These are phyloP conservation scores for Gyromitra esculenta DNA, from an alignment of 2,329 filamentous ascomycete genomes.

Conservation along the genomic window DNA sequence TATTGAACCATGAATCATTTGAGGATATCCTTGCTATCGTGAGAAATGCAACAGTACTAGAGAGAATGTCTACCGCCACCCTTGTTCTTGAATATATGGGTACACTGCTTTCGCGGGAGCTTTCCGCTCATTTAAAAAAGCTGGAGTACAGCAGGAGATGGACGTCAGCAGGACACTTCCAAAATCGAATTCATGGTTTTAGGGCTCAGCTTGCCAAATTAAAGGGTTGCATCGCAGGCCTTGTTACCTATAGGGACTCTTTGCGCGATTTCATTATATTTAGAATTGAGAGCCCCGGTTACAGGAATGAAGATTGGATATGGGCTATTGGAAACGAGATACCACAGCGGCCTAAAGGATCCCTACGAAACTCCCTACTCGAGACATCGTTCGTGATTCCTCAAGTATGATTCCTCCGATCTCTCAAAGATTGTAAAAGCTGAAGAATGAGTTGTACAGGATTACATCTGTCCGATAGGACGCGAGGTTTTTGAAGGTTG, in stretches of 20 bases:
- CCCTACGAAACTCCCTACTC: not conserved
- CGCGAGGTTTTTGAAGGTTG: constrained; percentile 58
- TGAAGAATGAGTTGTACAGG: constrained; percentile 4
- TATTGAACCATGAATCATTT: constrained; percentile 32
- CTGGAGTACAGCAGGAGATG: not conserved
- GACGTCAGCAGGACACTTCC: not conserved
- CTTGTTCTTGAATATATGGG: constrained; percentile 14
- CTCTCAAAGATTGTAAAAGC: not conserved
- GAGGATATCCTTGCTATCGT: constrained; percentile 32
- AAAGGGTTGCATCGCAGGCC: constrained; percentile 2
- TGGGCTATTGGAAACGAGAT: constrained; percentile 8
- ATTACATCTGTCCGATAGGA: constrained; percentile 59
- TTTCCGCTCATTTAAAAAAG: not conserved
- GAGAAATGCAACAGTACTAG: not conserved
- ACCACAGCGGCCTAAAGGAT: constrained; percentile 22
- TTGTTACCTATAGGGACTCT: not conserved
- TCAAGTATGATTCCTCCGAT: not conserved
- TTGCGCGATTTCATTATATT: constrained; percentile 24
- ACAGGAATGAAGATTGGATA: not conserved
- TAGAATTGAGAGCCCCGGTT: not conserved
- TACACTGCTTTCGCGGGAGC: constrained; percentile 17
- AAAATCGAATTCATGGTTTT: not conserved
- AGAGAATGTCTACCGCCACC: not conserved
- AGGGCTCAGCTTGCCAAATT: not conserved
- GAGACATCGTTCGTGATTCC: not conserved